These are phyloP conservation scores for Tuber umbilicatum DNA, from an alignment of 495 filamentous ascomycete genomes.

Conservation along the genomic window DNA sequence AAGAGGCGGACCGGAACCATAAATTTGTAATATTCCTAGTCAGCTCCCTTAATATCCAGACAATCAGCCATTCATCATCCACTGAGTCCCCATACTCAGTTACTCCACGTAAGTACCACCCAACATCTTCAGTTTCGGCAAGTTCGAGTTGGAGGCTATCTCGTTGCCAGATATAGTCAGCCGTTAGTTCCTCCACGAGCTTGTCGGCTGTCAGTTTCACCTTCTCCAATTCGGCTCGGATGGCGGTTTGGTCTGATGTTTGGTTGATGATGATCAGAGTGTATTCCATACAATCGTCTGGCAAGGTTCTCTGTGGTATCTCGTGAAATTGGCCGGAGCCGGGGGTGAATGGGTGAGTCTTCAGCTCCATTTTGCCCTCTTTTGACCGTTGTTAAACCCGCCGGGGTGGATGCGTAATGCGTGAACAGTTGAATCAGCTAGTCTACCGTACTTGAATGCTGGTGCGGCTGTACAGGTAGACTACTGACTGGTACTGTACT, in stretches of 20 bases:
- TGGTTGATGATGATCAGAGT: constrained; percentile 64
- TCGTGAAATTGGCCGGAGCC: constrained; percentile 48
- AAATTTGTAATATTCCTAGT: constrained; percentile 64
- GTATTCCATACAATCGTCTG: constrained; percentile 87
- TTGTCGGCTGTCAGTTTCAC: constrained; percentile 61
- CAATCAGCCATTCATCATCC: constrained; percentile 95
- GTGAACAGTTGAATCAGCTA: background rate
- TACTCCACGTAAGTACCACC: constrained; percentile 20
- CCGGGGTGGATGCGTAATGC: background rate
- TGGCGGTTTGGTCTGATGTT: constrained; percentile 48
- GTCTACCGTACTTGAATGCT: no score
- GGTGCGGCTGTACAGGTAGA: no score
- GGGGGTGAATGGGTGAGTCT: constrained; percentile 27
- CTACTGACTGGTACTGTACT: no score
- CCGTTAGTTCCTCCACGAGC: constrained; percentile 47
- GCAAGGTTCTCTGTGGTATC: constrained; percentile 63
- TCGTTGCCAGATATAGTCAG: constrained; percentile 93
- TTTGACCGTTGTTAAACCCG: background rate
- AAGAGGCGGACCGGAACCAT: constrained; percentile 49
- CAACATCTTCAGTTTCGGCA: constrained; percentile 53
- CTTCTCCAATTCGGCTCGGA: constrained; percentile 57
- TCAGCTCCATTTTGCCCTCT: background rate
- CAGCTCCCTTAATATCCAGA: constrained; percentile 80
- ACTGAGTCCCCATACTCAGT: constrained; percentile 80
- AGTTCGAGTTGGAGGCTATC: constrained; percentile 63